Percentiles rank a stretch among this genome's conserved stretches.
phyloP scores from a whole-genome alignment of 129 eudicot species.

The Ambrosia artemisiifolia region DNA sequence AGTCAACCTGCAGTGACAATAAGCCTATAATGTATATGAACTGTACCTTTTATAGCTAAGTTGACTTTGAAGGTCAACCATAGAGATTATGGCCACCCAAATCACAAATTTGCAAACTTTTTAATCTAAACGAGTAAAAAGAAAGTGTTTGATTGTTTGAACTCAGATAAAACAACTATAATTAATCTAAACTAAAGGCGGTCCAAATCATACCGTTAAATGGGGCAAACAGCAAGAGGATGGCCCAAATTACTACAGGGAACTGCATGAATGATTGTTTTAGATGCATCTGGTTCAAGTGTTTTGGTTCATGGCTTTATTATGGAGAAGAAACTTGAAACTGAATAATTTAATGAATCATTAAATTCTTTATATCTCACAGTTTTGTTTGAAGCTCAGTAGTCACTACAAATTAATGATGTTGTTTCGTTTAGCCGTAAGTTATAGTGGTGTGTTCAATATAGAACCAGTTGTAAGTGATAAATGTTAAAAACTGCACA shows the following conservation, averaged over 20 bases:
- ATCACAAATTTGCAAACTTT: not conserved
- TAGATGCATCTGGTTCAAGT: not conserved
- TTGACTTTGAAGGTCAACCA: not conserved
- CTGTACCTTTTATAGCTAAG: not conserved
- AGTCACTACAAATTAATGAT: not conserved
- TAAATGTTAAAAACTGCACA: no score
- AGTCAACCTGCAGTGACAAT: not conserved
- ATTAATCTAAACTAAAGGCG: constrained; percentile 9
- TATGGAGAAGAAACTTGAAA: constrained; percentile 6
- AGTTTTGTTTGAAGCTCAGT: not conserved
- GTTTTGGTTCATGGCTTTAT: constrained; percentile 5
- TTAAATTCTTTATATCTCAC: not conserved
- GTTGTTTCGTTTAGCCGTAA: no score
- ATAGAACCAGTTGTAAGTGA: no score
- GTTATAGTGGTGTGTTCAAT: no score
- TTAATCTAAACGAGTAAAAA: not conserved
- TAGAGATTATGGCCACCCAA: no score
- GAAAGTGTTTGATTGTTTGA: not conserved
- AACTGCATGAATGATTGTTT: constrained; percentile 4
- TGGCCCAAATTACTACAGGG: not conserved
- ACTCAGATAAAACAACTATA: not conserved
- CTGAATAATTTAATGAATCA: constrained; percentile 1
- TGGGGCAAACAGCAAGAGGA: constrained; percentile 17
- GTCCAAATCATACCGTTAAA: constrained; percentile 16
- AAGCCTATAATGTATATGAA: not conserved